Base-by-base conservation (phyloP, 2,329 filamentous ascomycete genomes). In the Sordariomycetes sp. region DNA sequence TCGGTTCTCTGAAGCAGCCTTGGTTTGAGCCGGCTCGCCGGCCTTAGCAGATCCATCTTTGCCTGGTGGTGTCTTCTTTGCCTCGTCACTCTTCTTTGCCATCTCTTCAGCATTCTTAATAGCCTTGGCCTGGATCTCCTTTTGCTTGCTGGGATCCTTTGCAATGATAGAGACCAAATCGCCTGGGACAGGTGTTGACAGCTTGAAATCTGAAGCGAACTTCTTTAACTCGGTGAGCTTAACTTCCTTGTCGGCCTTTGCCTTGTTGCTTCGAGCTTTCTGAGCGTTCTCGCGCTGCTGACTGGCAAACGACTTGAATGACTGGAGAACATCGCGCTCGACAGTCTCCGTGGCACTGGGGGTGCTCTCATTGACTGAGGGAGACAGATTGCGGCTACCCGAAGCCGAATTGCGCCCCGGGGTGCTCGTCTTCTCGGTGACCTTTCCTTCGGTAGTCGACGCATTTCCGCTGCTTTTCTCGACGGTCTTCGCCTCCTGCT, bases 141-240 rank as follows among this genome's bases (percentile, higher is more conserved):
- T 79, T 59, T 96, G 92, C 63, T 95, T 98, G 30, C 68, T 72
- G n/a, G 87, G 87, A 53, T 98, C 92, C 55, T 96, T 98, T 38
- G 92, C 90, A 40, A 98, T 82, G 45, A 98, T 98, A 2, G 86
- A 82, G 19, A 98, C 87, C 23, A 98, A 63, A 57, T 98, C 92
- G 33, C 75, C 79, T 2, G 92, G 92, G 9, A 98, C 87, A 6
- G 88, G 87, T 3, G 90, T 95, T 32, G 84, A 82, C 14, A 98
- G 73, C 62, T 96, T 96, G 69, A 98, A 98, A 53, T 75, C 92
- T 46, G 80, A 75, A 1, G 92, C 86, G 57, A 98, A 98, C 51
- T 90, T 94, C 68, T 92, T 93, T 38, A 98, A 63, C 59, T 98
- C 92, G 39, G 86, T 94, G 41, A 98, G 59, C 58, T 94, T 95